Evolutionary conservation across 1,139 yeast genomes (phyloP).

Genomic region (Keqinozyma sinolaborantium): DNA sequence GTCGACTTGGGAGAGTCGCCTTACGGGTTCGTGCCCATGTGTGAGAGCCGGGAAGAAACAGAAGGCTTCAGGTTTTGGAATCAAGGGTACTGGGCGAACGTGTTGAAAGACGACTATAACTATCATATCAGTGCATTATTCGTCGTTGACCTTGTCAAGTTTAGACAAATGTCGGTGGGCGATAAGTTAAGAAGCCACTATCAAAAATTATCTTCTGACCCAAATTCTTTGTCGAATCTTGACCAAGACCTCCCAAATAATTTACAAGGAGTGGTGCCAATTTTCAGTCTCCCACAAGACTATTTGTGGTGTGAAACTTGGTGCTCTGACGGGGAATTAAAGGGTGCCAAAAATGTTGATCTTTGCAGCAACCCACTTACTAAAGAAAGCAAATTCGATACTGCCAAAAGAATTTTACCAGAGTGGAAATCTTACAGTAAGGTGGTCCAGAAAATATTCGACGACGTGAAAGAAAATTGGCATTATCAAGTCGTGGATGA

Average conservation of each 20-base stretch:
- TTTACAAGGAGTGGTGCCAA: constrained; percentile 64
- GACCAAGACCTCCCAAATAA: constrained; percentile 94
- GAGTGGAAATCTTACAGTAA: constrained; percentile 72
- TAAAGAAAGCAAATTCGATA: constrained; percentile 69
- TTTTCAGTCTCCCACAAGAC: constrained; percentile 71
- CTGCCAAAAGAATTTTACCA: constrained; percentile 71
- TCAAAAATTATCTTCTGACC: constrained; percentile 76
- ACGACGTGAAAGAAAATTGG: neutral
- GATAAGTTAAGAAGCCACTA: constrained; percentile 82
- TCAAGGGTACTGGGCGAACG: constrained; percentile 81
- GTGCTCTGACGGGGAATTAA: constrained; percentile 67
- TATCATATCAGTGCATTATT: constrained; percentile 87
- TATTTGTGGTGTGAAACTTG: constrained; percentile 96
- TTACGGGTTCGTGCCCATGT: constrained; percentile 85
- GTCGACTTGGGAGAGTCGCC: constrained; percentile 73
- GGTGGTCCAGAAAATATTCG: constrained; percentile 28
- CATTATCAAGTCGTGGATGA: neutral
- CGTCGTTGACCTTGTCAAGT: constrained; percentile 69
- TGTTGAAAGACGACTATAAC: constrained; percentile 51
- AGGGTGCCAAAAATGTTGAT: constrained; percentile 72
- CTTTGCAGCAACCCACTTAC: constrained; percentile 81
- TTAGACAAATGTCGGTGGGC: constrained; percentile 70
- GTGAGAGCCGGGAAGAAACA: constrained; percentile 77
- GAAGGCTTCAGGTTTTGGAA: constrained; percentile 92
- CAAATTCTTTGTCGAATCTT: constrained; percentile 71